Conservation (phyloP, 169 alveolate species). For the Cryptosporidium andersoni region DNA sequence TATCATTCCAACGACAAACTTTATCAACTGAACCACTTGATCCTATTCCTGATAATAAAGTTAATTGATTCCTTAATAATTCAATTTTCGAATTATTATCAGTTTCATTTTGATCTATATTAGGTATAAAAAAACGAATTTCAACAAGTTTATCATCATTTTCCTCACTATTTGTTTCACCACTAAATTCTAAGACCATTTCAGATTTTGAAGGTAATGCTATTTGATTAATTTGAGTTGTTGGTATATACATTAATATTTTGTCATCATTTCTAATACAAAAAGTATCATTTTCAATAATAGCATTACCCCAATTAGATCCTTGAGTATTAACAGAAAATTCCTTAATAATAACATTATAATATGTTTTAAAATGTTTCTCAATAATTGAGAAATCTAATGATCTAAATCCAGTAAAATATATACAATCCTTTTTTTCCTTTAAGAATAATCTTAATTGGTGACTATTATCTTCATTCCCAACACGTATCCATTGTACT, state of each 20-base stretch:
- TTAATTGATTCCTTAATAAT: slow-evolving; percentile 23
- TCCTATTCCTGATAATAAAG: slow-evolving; percentile 49
- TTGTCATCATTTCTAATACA: slow-evolving; percentile 51
- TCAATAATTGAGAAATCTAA: slow-evolving; percentile 77
- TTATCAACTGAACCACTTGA: slow-evolving; percentile 78
- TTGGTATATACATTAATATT: slow-evolving; percentile 56
- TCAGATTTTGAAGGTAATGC: slow-evolving; percentile 71
- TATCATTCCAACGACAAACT: slow-evolving; percentile 90
- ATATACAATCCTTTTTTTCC: slow-evolving; percentile 76
- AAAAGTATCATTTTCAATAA: slow-evolving; percentile 71
- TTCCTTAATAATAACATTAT: slow-evolving; percentile 74
- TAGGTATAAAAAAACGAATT: slow-evolving; percentile 62
- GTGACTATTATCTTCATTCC: slow-evolving; percentile 73
- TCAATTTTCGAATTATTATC: slow-evolving; percentile 28
- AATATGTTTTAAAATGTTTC: slow-evolving; percentile 84
- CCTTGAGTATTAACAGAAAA: slow-evolving; percentile 82
- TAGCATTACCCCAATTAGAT: slow-evolving; percentile 91
- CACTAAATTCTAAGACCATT: slow-evolving; percentile 55
- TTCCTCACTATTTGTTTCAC: slow-evolving; percentile 36
- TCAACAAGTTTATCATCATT: slow-evolving; percentile 53
- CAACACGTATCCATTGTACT: slow-evolving; percentile 82
- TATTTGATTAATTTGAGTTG: slow-evolving; percentile 36
- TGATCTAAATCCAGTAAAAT: slow-evolving; percentile 59
- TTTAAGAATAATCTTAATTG: slow-evolving; percentile 80
- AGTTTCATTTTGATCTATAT: slow-evolving; percentile 19